Evolutionary conservation across 805 yeast species (phyloP), one percentile per base, ranked within the genome.

Genomic region (Barnettozyma californica): DNA sequence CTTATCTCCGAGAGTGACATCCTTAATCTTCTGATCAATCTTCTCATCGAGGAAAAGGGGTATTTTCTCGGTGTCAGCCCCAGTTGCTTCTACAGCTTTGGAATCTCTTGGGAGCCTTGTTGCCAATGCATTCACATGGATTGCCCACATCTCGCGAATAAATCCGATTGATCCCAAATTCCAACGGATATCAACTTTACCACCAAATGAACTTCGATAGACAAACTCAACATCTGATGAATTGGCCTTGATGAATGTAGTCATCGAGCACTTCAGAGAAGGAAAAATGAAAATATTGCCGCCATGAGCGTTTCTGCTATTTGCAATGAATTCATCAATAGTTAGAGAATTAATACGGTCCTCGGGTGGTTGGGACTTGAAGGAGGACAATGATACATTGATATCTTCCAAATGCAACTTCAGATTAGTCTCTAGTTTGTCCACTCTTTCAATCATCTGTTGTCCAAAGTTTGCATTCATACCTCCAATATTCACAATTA

Each of bases 161-260:
- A 89, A 89, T 59, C 86, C 87, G 18, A 94, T 83, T 0, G 96
- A 84, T 0, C 98, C 97, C 26, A 94, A 68, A 62, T 94, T 94
- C 99, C 99, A 94, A 43, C 88, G 77, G 1, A 94, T 82, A 51
- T 89, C 95, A 36, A 94, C 94, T 14, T 88, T 81, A 25, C 96
- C 97, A 9, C 88, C 95, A 69, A 94, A 89, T 2, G 81, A 71
- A 44, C 94, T 81, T 41, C 74, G 74, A 64, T 78, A 94, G 1
- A 75, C 69, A 59, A 83, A 89, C 56, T 85, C 84, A 39, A 94
- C 77, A 4, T 72, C 52, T 40, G 77, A 75, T 16, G 77, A 72
- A 10, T 73, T 67, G 25, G 70, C 70, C 29, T 68, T 65, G 58
- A 88, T 91, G 70, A 79, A 77, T 0, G 95, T 81, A 43, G 81